A percentile compares a stretch with the other conserved stretches of the same genome.
Evolutionary conservation across 176 grass and related monocot genomes (phyloP).

Genomic region (Carex cristatella): DNA sequence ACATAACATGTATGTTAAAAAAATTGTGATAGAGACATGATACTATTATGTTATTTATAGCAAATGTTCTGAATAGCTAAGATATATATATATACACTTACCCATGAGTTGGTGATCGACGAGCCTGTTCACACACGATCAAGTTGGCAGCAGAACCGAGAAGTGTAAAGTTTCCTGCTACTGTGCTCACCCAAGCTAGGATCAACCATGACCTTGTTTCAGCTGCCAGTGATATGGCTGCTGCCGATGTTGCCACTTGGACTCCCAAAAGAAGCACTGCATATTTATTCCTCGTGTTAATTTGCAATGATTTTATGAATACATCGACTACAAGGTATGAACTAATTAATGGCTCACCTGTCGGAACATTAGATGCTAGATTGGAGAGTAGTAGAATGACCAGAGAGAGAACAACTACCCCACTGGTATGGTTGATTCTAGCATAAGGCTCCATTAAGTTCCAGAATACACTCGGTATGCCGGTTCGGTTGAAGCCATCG

Average conservation of each 20-base stretch:
- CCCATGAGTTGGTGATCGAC: constrained; percentile 37
- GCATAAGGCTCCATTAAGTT: constrained; percentile 81
- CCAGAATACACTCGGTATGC: constrained; percentile 76
- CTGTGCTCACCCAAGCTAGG: constrained; percentile 96
- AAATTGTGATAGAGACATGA: not conserved
- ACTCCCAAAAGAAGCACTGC: constrained; percentile 77
- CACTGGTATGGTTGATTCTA: constrained; percentile 55
- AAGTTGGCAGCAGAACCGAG: constrained; percentile 98
- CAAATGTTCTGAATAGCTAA: not conserved
- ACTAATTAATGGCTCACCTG: constrained; percentile 36
- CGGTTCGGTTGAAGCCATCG: constrained; percentile 88
- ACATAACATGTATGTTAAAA: not conserved
- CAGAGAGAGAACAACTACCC: constrained; percentile 59
- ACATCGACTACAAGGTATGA: not conserved
- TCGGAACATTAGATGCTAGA: constrained; percentile 95
- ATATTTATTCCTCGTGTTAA: constrained; percentile 4
- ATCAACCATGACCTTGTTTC: constrained; percentile 84
- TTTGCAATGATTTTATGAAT: not conserved
- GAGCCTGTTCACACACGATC: constrained; percentile 96
- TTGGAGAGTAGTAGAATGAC: constrained; percentile 90
- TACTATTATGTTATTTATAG: not conserved
- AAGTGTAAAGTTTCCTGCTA: constrained; percentile 93
- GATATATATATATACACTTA: not conserved
- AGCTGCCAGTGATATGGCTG: constrained; percentile 43
- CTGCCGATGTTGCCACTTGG: constrained; percentile 67